Base-by-base conservation (phyloP, 495 filamentous ascomycete genomes). In the Lophiotrema nucula region DNA sequence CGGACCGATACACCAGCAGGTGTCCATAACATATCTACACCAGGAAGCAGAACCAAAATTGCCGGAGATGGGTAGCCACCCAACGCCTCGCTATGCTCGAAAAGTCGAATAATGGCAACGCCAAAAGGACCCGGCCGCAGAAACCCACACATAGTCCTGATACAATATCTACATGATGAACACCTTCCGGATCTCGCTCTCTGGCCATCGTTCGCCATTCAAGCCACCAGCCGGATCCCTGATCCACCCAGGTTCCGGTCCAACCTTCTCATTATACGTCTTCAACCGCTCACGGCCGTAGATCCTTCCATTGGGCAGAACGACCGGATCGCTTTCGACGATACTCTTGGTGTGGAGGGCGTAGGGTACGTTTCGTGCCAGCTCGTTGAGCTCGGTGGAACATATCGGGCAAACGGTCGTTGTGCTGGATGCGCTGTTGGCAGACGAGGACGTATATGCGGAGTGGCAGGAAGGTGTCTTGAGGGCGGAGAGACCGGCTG, bases 381-480 rank as follows among this genome's bases (percentile, higher is more conserved):
- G 79, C 57, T 88, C 88, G 70, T 98, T 97, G 52, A 98, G 79
- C 70, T 98, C 93, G 2, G 87, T 93, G 35, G 85, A 89, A 75
- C 93, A 98, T 68, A 97, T 97, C 3, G 93, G 95, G 65, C 93
- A 98, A 42, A 96, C 83, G 28, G 82, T 79, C 8, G 81, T 86
- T 0, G 78, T 79, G 0, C 75, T 76, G 4, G 82, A 84, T 41
- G 77, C 74, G 27, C 80, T 77, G 64, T 83, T 86, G 4, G 79
- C 79, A 44, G 77, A 81, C 39, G 79, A 78, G 52, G 80, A 75
- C 3, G 80, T 78, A 55, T 78, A 80, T 56, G 75, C 74, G 10
- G 87, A 88, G 76, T 98, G 92, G 72, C 93, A 98, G 11, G 91
- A 83, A 1, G 93, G 95, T 2, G 95, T 97, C 67, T 98, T 98